Percentiles rank a stretch among this genome's conserved stretches.
phyloP scores from a whole-genome alignment of 2,329 filamentous ascomycete species.

The Aspergillus novoparasiticus region DNA sequence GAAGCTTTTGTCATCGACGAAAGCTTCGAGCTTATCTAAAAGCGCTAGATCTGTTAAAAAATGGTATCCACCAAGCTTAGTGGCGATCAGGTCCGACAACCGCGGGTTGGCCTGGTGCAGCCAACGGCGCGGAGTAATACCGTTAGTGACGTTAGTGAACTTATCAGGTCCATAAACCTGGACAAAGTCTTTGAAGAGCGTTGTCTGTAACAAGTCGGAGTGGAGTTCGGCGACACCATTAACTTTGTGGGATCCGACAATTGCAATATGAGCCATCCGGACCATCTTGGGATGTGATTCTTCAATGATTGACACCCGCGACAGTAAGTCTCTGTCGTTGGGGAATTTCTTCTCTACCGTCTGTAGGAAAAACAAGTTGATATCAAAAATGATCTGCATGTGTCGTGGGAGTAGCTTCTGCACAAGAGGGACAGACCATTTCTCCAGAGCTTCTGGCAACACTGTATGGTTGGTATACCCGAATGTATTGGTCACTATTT shows the following conservation, averaged over 20 bases:
- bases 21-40: slow-evolving; percentile 83
- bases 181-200: slow-evolving; percentile 99
- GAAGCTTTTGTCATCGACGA: slow-evolving; percentile 83
- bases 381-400: slow-evolving; percentile 96
- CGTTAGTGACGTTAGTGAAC: slow-evolving; percentile 98
- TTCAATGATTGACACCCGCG: slow-evolving; percentile 93
- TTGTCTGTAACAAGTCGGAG: slow-evolving; percentile 96
- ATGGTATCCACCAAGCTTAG: slow-evolving; percentile 78
- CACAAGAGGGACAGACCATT: slow-evolving; percentile 92
- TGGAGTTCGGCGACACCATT: slow-evolving; percentile 97
- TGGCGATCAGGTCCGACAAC: slow-evolving; percentile 87
- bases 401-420: slow-evolving; percentile 93
- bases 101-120: slow-evolving; percentile 95
- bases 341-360: slow-evolving; percentile 88
- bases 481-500: slow-evolving; percentile 75
- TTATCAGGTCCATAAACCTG: slow-evolving; percentile 93
- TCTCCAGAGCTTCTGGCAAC: slow-evolving; percentile 93
- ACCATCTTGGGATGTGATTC: slow-evolving; percentile 97
- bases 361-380: slow-evolving; percentile 94
- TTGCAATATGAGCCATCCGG: slow-evolving; percentile 91
- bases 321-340: slow-evolving; percentile 80
- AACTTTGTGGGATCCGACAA: slow-evolving; percentile 98
- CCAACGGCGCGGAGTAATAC: slow-evolving; percentile 94
- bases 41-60: slow-evolving; percentile 90
- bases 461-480: slow-evolving; percentile 99